Evolutionary conservation across 2,329 filamentous ascomycete species (phyloP).

Genomic region (Arthrobotrys conoides): DNA sequence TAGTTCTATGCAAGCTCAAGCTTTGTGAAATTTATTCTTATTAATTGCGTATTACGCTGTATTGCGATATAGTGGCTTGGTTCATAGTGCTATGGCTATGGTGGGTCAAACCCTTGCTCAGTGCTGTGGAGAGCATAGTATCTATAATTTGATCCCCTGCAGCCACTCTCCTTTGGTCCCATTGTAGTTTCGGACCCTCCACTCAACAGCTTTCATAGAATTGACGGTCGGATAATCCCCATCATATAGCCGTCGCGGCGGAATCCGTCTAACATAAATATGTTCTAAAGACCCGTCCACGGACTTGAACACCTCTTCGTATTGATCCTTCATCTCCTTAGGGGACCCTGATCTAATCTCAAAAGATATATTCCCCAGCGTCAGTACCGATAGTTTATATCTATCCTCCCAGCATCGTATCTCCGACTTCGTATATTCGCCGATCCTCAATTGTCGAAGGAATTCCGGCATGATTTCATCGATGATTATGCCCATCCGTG

Average conservation of each 20-base stretch:
- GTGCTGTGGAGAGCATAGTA: no score
- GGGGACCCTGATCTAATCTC: constrained; percentile 9
- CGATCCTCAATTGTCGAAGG: constrained; percentile 19
- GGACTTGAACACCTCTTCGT: background rate
- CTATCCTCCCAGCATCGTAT: constrained; percentile 21
- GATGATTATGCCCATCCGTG: background rate
- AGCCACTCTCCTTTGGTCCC: constrained; percentile 26
- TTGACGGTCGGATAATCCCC: constrained; percentile 11
- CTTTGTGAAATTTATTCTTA: no score
- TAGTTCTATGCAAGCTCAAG: no score
- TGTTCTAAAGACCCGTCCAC: background rate
- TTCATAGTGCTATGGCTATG: no score
- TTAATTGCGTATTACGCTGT: no score
- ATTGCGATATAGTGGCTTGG: no score
- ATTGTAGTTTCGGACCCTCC: constrained; percentile 44
- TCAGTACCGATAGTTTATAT: constrained; percentile 31
- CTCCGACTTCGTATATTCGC: background rate
- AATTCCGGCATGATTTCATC: constrained; percentile 10
- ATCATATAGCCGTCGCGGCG: constrained; percentile 8
- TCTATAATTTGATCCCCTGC: constrained; percentile 40
- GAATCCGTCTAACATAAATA: constrained; percentile 18
- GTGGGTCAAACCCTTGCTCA: no score
- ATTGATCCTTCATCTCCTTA: background rate
- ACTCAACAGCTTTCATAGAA: constrained; percentile 27
- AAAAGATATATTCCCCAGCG: constrained; percentile 11